Conservation (phyloP, 106 monocot genomes). For the Dendrobium nobile region DNA sequence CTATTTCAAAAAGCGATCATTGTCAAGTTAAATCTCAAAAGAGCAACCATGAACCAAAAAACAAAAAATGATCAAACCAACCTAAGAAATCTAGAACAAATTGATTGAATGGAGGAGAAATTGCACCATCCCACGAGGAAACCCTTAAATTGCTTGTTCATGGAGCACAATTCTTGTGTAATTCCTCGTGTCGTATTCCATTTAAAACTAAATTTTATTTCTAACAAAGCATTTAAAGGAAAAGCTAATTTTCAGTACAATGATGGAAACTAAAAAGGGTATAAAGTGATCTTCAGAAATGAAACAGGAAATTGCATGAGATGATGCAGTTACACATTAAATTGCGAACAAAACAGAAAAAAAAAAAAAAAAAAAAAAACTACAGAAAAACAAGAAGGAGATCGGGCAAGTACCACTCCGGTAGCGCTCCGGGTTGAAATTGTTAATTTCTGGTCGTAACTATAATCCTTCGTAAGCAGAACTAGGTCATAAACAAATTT, state of each 20-base stretch:
- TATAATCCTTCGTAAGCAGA: constrained; percentile 24
- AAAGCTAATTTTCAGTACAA: neutral
- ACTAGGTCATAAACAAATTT: neutral
- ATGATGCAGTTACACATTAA: neutral
- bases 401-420: constrained; percentile 19
- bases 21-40: neutral
- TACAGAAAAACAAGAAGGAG: neutral
- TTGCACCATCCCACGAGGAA: neutral
- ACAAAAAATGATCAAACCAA: neutral
- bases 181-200: neutral
- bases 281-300: neutral
- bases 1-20: neutral
- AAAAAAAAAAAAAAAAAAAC: neutral
- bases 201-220: neutral
- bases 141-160: neutral
- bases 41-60: neutral
- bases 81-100: neutral
- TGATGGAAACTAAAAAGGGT: neutral
- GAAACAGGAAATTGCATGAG: neutral
- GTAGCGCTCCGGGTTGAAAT: constrained; percentile 16
- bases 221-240: neutral
- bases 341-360: neutral
- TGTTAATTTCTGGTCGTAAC: constrained; percentile 20
- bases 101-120: neutral
- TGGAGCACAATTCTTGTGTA: neutral